phyloP scores from a whole-genome alignment of 345 rosid genomes.

The Capsella bursapastoris region DNA sequence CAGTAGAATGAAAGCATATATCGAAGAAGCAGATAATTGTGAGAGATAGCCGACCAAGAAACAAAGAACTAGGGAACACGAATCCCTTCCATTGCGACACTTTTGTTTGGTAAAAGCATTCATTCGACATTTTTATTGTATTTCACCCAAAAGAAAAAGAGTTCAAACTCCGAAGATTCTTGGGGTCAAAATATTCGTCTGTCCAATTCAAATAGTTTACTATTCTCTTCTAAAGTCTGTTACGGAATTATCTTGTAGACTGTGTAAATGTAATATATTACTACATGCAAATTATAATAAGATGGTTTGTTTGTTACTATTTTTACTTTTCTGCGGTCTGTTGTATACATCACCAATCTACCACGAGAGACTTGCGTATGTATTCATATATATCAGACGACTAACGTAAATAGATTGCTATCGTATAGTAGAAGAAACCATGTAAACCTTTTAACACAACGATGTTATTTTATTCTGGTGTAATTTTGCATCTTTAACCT shows the following conservation, averaged over 20 bases:
- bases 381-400: not conserved
- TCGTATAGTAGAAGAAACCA: not conserved
- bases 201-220: slow-evolving; percentile 32
- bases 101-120: too few species aligned
- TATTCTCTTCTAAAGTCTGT: slow-evolving; percentile 23
- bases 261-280: not conserved
- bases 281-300: not conserved
- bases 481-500: not conserved
- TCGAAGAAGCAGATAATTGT: slow-evolving; percentile 7
- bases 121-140: not conserved
- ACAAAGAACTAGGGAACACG: slow-evolving; percentile 20
- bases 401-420: not conserved
- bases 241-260: not conserved
- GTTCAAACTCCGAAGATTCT: slow-evolving; percentile 26
- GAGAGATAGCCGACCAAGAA: slow-evolving; percentile 22
- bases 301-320: not conserved
- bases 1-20: not conserved
- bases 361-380: not conserved
- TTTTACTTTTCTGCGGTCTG: not conserved
- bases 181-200: slow-evolving; percentile 38
- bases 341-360: slow-evolving; percentile 8
- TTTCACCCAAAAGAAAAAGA: not conserved
- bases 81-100: slow-evolving; percentile 4
- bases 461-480: not conserved
- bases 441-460: not conserved